Conservation (phyloP, 169 alveolate species). For the Plasmodium knowlesi region DNA sequence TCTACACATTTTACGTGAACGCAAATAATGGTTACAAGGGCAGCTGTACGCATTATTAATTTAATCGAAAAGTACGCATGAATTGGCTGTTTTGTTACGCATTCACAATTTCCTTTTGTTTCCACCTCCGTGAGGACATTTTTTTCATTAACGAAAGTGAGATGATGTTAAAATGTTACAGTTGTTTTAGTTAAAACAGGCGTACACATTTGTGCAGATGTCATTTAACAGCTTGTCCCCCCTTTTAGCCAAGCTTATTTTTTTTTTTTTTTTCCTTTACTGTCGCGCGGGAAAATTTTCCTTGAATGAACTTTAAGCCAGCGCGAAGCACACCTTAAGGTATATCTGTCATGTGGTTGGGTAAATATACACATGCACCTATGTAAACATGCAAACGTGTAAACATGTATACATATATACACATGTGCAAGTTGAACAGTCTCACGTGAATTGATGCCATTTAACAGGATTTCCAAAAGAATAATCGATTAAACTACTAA, state of each 20-base stretch:
- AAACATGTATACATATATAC: neutral
- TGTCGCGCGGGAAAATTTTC: slow-evolving; percentile 7
- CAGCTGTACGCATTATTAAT: neutral
- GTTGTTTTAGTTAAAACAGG: neutral
- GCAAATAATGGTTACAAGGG: neutral
- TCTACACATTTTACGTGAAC: neutral
- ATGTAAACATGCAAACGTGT: neutral
- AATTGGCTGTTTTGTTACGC: neutral
- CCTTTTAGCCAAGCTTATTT: neutral
- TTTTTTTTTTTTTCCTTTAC: slow-evolving; percentile 1
- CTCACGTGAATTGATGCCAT: neutral
- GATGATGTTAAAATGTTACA: slow-evolving; percentile 8
- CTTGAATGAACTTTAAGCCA: neutral
- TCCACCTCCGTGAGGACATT: neutral
- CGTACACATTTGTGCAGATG: neutral
- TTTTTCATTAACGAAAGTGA: neutral
- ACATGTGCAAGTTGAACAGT: slow-evolving; percentile 6
- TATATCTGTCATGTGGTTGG: neutral
- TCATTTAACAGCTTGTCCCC: neutral
- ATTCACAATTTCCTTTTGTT: neutral
- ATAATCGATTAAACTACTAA: slow-evolving; percentile 3
- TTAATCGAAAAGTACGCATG: neutral
- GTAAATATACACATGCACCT: neutral
- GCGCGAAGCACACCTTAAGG: neutral
- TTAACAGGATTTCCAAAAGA: neutral